Percentiles rank a stretch among this genome's conserved stretches.
Conservation (phyloP, 306 rosid species). For the Lotus japonicus region DNA sequence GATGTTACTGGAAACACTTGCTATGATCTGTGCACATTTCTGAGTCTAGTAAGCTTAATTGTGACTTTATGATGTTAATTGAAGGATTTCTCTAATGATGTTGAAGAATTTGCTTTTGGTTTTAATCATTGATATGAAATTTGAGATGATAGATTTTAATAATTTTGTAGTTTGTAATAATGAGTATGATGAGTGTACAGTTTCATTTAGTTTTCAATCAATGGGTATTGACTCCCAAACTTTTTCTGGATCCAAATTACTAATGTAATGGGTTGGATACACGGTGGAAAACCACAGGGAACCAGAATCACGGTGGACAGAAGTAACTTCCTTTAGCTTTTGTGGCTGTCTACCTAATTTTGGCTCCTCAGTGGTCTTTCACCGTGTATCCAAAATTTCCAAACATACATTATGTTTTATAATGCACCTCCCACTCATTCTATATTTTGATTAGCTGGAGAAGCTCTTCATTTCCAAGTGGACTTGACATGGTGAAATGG, state of each 20-base stretch:
- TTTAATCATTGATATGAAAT: not conserved
- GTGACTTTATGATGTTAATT: not conserved
- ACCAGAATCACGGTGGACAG: too few relatives aligned
- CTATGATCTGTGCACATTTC: not conserved
- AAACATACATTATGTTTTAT: not conserved
- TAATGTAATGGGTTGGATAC: not conserved
- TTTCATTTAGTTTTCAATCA: not conserved
- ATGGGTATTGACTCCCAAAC: not conserved
- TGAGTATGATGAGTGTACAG: too few relatives aligned
- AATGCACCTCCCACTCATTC: not conserved
- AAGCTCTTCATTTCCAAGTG: not conserved
- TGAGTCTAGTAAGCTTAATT: not conserved
- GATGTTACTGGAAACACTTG: not conserved
- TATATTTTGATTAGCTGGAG: not conserved
- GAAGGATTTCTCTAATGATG: too few relatives aligned
- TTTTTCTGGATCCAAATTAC: not conserved
- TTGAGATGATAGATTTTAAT: not conserved
- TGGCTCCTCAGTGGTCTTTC: too few relatives aligned
- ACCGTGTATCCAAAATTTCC: too few relatives aligned
- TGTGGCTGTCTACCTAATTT: too few relatives aligned
- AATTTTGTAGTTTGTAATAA: not conserved
- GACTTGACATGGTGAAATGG: constrained; percentile 9
- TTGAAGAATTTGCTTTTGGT: not conserved
- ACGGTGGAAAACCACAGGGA: too few relatives aligned
- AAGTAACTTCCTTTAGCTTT: too few relatives aligned